Conservation (phyloP, 202 grass and related monocot genomes). For the Elaeis oleifera region DNA sequence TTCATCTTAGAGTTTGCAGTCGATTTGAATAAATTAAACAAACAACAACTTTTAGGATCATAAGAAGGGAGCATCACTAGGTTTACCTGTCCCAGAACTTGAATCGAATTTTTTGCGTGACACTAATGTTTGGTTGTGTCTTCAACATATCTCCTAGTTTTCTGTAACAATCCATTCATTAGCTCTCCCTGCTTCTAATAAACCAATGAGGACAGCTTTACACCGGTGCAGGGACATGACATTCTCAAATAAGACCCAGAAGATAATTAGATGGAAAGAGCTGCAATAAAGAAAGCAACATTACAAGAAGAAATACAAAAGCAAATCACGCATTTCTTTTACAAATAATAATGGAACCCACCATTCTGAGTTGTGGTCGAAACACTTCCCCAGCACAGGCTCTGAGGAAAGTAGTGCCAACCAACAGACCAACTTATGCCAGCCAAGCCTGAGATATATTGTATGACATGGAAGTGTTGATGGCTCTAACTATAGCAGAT, state of each 20-base stretch:
- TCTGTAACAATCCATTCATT: constrained; percentile 34
- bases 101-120: constrained; percentile 26
- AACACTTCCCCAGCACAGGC: too few relatives aligned
- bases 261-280: constrained; percentile 29
- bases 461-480: too few relatives aligned
- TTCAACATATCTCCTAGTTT: constrained; percentile 32
- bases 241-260: constrained; percentile 31
- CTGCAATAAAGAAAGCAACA: constrained; percentile 19
- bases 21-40: too few relatives aligned
- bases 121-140: constrained; percentile 10
- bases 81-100: constrained; percentile 24
- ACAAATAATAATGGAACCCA: too few relatives aligned
- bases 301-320: constrained; percentile 6
- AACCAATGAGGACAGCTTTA: constrained; percentile 32
- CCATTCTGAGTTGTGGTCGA: too few relatives aligned
- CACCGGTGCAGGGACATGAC: constrained; percentile 27
- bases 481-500: too few relatives aligned
- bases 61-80: too few relatives aligned
- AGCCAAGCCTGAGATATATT: too few relatives aligned
- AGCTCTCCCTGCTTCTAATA: constrained; percentile 36
- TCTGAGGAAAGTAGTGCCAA: too few relatives aligned
- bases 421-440: too few relatives aligned
- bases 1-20: too few relatives aligned
- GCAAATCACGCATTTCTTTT: neutral
- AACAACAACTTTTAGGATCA: too few relatives aligned